A percentile compares a stretch with the other conserved stretches of the same genome.
Evolutionary conservation across 2,329 filamentous ascomycete genomes (phyloP).

Genomic region (Aspergillus transmontanensis): DNA sequence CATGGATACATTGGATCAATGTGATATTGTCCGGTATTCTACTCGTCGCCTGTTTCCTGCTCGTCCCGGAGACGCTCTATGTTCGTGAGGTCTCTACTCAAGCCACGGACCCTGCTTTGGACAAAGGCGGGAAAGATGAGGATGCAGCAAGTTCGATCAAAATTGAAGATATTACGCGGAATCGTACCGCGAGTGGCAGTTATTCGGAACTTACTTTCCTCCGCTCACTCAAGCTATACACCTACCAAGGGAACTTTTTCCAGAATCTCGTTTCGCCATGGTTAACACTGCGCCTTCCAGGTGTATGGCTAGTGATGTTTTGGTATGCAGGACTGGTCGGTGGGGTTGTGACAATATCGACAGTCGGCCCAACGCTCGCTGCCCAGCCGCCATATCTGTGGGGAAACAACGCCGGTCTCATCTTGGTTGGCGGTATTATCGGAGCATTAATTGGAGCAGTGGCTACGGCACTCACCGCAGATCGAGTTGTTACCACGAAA

Average conservation of each 20-base stretch:
- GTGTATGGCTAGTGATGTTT: constrained; percentile 17
- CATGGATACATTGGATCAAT: constrained; percentile 16
- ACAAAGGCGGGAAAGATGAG: constrained; percentile 6
- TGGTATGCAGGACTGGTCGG: constrained; percentile 15
- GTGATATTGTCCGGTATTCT: constrained; percentile 12
- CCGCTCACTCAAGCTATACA: constrained; percentile 10
- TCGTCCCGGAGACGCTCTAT: constrained; percentile 15
- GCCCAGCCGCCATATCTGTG: constrained; percentile 11
- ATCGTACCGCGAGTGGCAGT: not conserved
- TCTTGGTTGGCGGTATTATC: constrained; percentile 11
- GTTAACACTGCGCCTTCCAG: constrained; percentile 13
- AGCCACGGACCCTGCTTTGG: not conserved
- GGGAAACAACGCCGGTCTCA: constrained; percentile 13
- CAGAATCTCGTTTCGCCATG: constrained; percentile 9
- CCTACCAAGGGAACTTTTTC: constrained; percentile 9
- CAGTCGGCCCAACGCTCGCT: constrained; percentile 12
- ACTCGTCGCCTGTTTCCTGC: constrained; percentile 8
- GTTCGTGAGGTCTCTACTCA: not conserved
- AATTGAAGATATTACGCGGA: constrained; percentile 6
- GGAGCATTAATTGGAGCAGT: constrained; percentile 6
- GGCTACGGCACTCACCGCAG: constrained; percentile 3
- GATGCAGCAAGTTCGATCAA: not conserved
- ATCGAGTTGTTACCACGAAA: constrained; percentile 9
- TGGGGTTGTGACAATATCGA: constrained; percentile 12
- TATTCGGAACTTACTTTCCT: constrained; percentile 7